Base-by-base conservation (phyloP, 2,329 filamentous ascomycete genomes). In the Chrysoporthe austroafricana region DNA sequence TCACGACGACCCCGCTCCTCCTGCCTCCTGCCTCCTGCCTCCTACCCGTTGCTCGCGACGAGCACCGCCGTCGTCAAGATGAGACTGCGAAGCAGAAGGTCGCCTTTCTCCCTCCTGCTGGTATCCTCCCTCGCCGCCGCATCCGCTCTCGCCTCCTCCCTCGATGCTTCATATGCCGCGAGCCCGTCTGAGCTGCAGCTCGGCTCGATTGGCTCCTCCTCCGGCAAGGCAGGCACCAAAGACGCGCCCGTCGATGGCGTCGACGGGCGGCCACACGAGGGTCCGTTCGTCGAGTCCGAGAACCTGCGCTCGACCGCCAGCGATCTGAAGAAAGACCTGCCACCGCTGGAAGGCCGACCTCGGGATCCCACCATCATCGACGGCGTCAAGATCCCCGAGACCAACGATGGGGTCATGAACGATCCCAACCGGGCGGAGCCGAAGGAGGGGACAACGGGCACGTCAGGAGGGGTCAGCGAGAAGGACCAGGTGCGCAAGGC, bases 211-310 rank as follows among this genome's bases (percentile, higher is more conserved):
- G 71, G 73, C 58, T 68, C 75, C 13, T 64, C 66, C 8, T 73
- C 59, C 80, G 79, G 73, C 36, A 81, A 79, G 70, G 80, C 79
- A 64, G 82, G 83, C 43, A 84, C 82, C 67, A 94, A 94, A 77
- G 90, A 96, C 81, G 93, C 92, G 66, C 95, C 95, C 0, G 90
- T 97, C 26, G 96, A 98, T 77, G 94, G 94, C 58, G 91, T 91
- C 74, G 96, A 98, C 80, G 96, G 96, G 60, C 96, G 94, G 81
- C 96, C 96, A 59, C 95, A 97, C 76, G 88, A 90, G 26, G 96
- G 96, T 1, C 96, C 96, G 6, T 90, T 88, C 75, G 89, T 94
- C 67, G 88, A 90, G 70, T 86, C 83, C 18, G 82, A 85, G 68
- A 71, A 73, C 70, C 63, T 72, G 61, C 79, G 78, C 61, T 78